A percentile compares a stretch with the other conserved stretches of the same genome.
These are phyloP conservation scores for Lentinula edodes DNA, from an alignment of 768 basidiomycete genomes.

Conservation along the genomic window DNA sequence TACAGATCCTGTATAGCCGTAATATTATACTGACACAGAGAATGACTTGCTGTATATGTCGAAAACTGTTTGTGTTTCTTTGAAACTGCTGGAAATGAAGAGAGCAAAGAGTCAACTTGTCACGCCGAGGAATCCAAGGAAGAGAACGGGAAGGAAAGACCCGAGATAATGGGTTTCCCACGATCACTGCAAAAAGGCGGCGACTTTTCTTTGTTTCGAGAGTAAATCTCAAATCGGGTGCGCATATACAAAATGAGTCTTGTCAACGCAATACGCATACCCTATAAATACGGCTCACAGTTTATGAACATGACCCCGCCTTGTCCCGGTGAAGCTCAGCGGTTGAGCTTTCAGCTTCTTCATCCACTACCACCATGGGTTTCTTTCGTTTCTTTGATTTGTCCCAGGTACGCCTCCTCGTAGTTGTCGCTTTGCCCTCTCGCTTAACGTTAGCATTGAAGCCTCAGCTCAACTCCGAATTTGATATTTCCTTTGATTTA, in stretches of 20 bases:
- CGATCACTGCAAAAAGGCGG: neutral
- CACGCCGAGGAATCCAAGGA: neutral
- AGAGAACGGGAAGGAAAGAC: neutral
- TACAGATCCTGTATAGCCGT: neutral
- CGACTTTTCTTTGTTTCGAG: neutral
- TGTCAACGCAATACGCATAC: neutral
- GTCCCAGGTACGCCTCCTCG: neutral
- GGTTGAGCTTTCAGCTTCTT: neutral
- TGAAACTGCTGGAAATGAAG: neutral
- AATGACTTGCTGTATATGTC: neutral
- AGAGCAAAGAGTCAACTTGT: neutral
- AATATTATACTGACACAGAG: neutral
- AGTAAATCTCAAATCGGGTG: neutral
- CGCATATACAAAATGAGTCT: neutral
- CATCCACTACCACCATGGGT: neutral
- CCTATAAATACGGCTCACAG: conserved; percentile 1
- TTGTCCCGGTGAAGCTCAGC: neutral
- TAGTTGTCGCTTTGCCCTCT: neutral
- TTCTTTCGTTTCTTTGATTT: conserved; percentile 4
- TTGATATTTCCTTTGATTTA: neutral
- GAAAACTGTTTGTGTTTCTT: neutral
- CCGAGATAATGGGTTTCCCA: neutral
- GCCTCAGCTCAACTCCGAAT: neutral
- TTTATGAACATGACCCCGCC: neutral
- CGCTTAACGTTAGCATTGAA: neutral